Evolutionary conservation across 2,329 filamentous ascomycete genomes (phyloP), one percentile per base, ranked within the genome.

Genomic region (Cladobotryum mycophilum): DNA sequence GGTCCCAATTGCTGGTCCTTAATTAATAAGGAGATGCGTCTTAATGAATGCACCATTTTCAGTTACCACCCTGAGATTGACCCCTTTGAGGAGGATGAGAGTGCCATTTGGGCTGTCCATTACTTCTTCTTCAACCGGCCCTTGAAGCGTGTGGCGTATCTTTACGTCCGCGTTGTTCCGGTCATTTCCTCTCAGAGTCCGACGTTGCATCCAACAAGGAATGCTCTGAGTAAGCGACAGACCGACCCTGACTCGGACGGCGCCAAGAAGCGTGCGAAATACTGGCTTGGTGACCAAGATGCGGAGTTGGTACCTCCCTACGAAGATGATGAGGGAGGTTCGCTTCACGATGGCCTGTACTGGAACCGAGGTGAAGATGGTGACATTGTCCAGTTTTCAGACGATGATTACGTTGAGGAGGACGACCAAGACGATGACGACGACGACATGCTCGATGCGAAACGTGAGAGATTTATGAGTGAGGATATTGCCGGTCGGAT

Each of bases 121-220:
- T 96, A 95, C 70, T 96, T 99, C 74, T 95, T 97, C 69, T 97
- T 96, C 79, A 96, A 95, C 75, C 92, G 92, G 62, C 76, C 84
- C 22, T 80, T 86, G 64, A 97, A 97, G 74, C 84, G 93, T 40
- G 92, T 99, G 15, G 91, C 89, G 54, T 99, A 99, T 66, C 74
- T 99, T 42, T 95, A 96, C 63, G 81, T 96, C 42, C 86, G 92
- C 54, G 91, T 89, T n/a, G 82, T 96, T 42, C 92, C 82, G 52
- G 85, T 86, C 59, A 84, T 87, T 62, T 87, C 75, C 56, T 76
- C 76, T 3, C 82, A 76, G 65, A 84, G 77, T 54, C 86, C 78
- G 42, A 69, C 68, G 20, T 61, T 75, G 45, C 63, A 67, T 17
- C 68, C 71, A 14, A 60, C 57, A 33, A 63, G 61, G 45, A 51